A percentile compares a stretch with the other conserved stretches of the same genome.
phyloP scores from a whole-genome alignment of 83 land plant species.

The Isoetes engelmannii region DNA sequence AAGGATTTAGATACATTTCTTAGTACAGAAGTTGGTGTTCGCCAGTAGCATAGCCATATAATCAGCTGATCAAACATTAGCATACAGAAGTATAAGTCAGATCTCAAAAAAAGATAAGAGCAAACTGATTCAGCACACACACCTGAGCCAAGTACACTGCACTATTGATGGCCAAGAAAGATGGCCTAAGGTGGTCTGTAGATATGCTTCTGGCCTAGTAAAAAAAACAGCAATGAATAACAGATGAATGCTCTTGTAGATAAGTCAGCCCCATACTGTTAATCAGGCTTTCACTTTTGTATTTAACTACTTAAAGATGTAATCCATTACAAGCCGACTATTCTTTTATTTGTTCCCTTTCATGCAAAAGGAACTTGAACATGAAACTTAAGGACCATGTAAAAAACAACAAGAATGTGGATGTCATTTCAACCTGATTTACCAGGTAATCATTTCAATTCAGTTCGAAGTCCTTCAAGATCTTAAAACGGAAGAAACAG shows the following conservation, averaged over 20 bases:
- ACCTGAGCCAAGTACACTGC: conserved; percentile 9
- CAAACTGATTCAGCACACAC: neutral
- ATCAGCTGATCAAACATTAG: neutral
- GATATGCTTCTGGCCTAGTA: conserved; percentile 7
- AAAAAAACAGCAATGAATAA: neutral
- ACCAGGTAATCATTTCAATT: no score
- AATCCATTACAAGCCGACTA: no score
- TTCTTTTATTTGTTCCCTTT: no score
- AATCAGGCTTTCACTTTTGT: no score
- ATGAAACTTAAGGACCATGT: no score
- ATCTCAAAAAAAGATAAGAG: neutral
- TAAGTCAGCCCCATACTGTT: neutral
- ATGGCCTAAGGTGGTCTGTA: conserved; percentile 7
- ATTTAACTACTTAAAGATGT: no score
- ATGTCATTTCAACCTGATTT: no score
- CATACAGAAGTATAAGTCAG: neutral
- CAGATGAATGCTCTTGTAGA: neutral
- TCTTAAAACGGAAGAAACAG: no score
- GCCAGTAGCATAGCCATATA: neutral
- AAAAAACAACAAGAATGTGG: no score
- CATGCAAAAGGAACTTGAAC: no score
- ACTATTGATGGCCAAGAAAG: neutral
- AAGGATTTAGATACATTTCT: conserved; percentile 5
- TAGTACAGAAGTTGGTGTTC: neutral
- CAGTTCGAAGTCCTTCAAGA: no score